A percentile compares a stretch with the other conserved stretches of the same genome.
These are phyloP conservation scores for Penicillium sp. DNA, from an alignment of 2,329 filamentous ascomycete genomes.

Conservation along the genomic window DNA sequence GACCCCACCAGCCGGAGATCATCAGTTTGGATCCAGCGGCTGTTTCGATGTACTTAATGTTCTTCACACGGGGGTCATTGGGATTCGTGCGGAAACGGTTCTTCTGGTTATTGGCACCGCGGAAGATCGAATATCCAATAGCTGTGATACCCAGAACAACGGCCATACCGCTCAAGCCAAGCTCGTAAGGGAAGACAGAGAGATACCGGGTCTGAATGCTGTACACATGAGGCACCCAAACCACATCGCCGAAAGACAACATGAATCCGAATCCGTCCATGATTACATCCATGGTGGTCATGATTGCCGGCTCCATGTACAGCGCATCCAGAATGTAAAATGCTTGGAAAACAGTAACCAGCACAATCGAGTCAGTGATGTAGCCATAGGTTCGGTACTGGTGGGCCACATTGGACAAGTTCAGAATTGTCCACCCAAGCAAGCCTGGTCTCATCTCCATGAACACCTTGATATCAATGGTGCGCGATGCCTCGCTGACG, in stretches of 20 bases:
- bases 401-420: conserved; percentile 79
- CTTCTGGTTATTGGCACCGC: conserved; percentile 91
- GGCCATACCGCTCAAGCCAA: conserved; percentile 66
- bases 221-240: conserved; percentile 91
- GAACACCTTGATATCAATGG: conserved; percentile 86
- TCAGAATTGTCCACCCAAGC: conserved; percentile 82
- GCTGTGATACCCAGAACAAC: conserved; percentile 67
- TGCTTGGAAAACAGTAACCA: conserved; percentile 73
- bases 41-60: conserved; percentile 85
- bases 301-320: conserved; percentile 82
- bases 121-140: conserved; percentile 86
- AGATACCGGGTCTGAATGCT: conserved; percentile 82
- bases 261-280: conserved; percentile 94
- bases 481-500: conserved; percentile 59
- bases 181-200: conserved; percentile 73
- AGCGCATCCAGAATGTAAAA: conserved; percentile 82
- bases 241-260: conserved; percentile 87
- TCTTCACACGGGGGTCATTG: conserved; percentile 71
- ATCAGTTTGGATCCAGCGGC: conserved; percentile 77
- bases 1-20: conserved; percentile 89
- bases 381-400: conserved; percentile 84
- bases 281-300: conserved; percentile 93
- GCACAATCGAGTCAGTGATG: conserved; percentile 80
- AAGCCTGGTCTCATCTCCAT: conserved; percentile 90
- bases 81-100: conserved; percentile 90